Percentiles rank a stretch among this genome's conserved stretches.
phyloP scores from a whole-genome alignment of 495 filamentous ascomycete species.

The Arthonia radiata region DNA sequence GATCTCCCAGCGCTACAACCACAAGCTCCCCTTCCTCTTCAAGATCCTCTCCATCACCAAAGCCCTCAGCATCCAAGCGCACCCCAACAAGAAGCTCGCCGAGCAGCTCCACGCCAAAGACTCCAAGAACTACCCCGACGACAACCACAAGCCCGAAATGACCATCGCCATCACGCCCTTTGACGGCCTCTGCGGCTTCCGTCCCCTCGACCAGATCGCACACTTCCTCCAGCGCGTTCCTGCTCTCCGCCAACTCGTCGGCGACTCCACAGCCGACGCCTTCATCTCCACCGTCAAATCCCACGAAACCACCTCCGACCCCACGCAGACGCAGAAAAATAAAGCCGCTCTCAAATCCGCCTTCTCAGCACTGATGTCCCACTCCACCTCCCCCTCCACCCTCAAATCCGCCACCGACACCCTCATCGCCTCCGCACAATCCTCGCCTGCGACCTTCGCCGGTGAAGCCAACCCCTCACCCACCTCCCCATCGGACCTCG shows the following conservation, averaged over 20 bases:
- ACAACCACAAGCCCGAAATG: conserved; percentile 99
- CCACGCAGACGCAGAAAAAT: conserved; percentile 31
- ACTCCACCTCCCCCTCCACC: conserved; percentile 21
- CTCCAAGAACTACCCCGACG: conserved; percentile 88
- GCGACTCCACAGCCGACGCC: conserved; percentile 35
- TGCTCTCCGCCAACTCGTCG: conserved; percentile 51
- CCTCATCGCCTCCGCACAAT: conserved; percentile 46
- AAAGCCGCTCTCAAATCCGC: conserved; percentile 53
- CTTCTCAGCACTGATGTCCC: conserved; percentile 63
- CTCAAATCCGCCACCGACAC: conserved; percentile 37
- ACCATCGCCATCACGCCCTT: conserved; percentile 90
- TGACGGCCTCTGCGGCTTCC: conserved; percentile 87
- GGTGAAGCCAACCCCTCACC: conserved; percentile 28
- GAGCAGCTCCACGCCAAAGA: conserved; percentile 68
- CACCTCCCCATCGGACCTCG: conserved; percentile 39
- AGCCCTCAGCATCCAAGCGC: conserved; percentile 87
- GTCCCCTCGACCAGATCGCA: conserved; percentile 60
- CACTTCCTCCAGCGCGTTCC: conserved; percentile 60
- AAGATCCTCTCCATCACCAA: conserved; percentile 90
- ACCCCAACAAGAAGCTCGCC: conserved; percentile 93
- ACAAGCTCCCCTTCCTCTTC: conserved; percentile 84
- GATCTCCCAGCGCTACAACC: conserved; percentile 43
- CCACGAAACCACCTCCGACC: conserved; percentile 31
- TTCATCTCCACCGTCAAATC: conserved; percentile 45
- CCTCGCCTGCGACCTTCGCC: conserved; percentile 34